Evolutionary conservation across 2,329 filamentous ascomycete species (phyloP), one percentile per base, ranked within the genome.

Genomic region (Cladorrhinum sp.): DNA sequence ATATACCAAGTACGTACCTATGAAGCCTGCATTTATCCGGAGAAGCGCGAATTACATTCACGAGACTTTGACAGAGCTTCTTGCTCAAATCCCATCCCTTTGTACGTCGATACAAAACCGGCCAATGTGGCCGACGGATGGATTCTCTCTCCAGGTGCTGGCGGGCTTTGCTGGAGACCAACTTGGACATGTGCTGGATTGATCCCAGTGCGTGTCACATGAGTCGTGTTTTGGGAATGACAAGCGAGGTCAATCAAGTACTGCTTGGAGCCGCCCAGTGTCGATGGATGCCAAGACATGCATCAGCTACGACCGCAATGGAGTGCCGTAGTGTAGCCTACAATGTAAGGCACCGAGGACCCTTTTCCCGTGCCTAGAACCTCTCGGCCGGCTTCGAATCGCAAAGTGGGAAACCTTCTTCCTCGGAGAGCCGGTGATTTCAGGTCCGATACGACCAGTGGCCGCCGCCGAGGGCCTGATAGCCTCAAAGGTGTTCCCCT

Each of bases 161-260:
- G 36, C 36, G 36, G 36, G 16, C n/a, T 46, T 42, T 8, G 42
- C 2, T 21, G 36, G 42, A 49, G 53, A 51, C 57, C 48, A 49
- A 59, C 26, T 26, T 51, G 23, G 39, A 57, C 54, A 57, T 57
- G 54, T 57, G 59, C 58, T 33, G 50, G 52, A 54, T 51, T 57
- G 24, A 54, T 33, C 55, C 60, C 36, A 26, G 59, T 24, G 54
- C 8, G 33, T 8, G 50, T 63, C 60, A 62, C 61, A 61, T 63
- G 61, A 61, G 57, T 65, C 63, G 57, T 24, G 55, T 49, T 51
- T 26, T 26, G 42, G 54, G 24, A 28, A 59, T 23, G 42, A 28
- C 49, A 60, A 58, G 49, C 48, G 57, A 33, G 42, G 52, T 28
- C 36, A 55, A 28, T n/a, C n/a, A n/a, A n/a, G n/a, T n/a, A 21